Conservation (phyloP, 257 asterid species). For the Solanum pimpinellifolium region DNA sequence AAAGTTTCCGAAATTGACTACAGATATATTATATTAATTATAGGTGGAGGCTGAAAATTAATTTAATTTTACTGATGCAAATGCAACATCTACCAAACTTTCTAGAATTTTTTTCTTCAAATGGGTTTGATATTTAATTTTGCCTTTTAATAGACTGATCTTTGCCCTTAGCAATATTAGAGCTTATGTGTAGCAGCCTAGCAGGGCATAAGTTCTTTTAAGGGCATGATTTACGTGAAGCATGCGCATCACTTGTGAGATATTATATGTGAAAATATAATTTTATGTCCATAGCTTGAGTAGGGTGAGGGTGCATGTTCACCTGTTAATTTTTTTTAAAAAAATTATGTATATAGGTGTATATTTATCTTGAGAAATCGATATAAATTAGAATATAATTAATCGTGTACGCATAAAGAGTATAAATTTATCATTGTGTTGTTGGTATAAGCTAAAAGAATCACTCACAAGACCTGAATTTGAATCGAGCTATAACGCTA, state of each 20-base stretch:
- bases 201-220: not conserved
- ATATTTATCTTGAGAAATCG: no score
- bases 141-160: no score
- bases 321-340: rapidly evolving
- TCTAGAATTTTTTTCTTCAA: not conserved
- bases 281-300: not conserved
- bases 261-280: no score
- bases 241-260: no score
- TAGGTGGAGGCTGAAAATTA: not conserved
- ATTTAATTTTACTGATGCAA: not conserved
- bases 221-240: not conserved
- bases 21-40: not conserved
- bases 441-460: no score
- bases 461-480: no score
- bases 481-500: no score
- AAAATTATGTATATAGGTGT: rapidly evolving
- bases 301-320: no score
- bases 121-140: no score
- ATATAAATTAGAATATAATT: no score
- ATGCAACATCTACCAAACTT: not conserved
- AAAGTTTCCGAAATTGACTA: not conserved
- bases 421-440: no score
- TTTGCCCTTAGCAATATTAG: not conserved
- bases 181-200: not conserved
- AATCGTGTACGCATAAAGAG: no score